These are phyloP conservation scores for Coprinopsis strossmayeri DNA, from an alignment of 768 basidiomycete species.

Conservation along the genomic window DNA sequence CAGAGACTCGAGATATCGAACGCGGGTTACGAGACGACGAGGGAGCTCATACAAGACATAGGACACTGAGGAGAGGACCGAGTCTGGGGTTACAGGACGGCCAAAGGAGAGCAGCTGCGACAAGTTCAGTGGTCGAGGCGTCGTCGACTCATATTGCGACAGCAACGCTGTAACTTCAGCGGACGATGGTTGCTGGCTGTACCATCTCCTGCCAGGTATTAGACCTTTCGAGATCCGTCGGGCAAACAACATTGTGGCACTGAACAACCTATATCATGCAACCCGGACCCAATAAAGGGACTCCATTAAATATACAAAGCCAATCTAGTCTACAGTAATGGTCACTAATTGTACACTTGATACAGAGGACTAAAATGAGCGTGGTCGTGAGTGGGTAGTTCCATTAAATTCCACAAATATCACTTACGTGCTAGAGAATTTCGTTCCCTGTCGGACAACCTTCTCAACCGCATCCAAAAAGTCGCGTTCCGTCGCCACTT, in stretches of 20 bases:
- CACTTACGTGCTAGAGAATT: conserved; percentile 94
- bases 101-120: conserved; percentile 71
- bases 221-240: neutral
- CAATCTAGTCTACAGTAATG: neutral
- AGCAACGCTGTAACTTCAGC: conserved; percentile 53
- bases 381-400: conserved; percentile 12
- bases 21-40: conserved; percentile 65
- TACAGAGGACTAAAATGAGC: conserved; percentile 61
- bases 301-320: neutral
- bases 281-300: too few relatives aligned
- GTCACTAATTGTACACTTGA: conserved; percentile 84
- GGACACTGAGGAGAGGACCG: conserved; percentile 66
- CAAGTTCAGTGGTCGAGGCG: conserved; percentile 65
- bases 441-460: conserved; percentile 94
- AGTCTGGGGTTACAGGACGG: conserved; percentile 62
- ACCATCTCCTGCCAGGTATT: neutral
- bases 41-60: conserved; percentile 76
- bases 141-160: conserved; percentile 54
- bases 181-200: conserved; percentile 27
- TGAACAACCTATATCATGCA: too few relatives aligned
- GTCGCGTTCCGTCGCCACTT: conserved; percentile 95
- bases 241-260: neutral
- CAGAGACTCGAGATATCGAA: conserved; percentile 65
- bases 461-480: conserved; percentile 98
- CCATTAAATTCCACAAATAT: conserved; percentile 1